Percentiles rank a stretch among this genome's conserved stretches.
Evolutionary conservation across 2,329 filamentous ascomycete species (phyloP).

Genomic region (Ascocoryne sarcoides): DNA sequence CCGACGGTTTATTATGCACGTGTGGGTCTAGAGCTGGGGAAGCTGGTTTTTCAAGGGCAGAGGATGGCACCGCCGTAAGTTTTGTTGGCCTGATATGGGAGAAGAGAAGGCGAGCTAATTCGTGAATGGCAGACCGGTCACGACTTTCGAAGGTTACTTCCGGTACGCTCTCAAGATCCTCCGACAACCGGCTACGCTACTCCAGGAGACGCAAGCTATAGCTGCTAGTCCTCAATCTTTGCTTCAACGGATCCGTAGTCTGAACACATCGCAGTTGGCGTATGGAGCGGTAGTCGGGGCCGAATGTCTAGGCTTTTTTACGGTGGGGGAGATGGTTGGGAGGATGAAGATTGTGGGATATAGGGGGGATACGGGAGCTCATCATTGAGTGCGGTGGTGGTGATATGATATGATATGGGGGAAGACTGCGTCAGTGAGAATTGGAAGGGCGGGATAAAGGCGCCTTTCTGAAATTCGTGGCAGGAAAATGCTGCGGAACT

Average conservation of each 20-base stretch:
- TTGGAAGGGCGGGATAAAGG: background rate
- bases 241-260: conserved; percentile 54
- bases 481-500: background rate
- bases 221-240: conserved; percentile 44
- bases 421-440: background rate
- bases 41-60: conserved; percentile 78
- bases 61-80: conserved; percentile 95
- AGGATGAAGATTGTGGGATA: conserved; percentile 94
- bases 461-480: background rate
- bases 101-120: conserved; percentile 6
- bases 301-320: conserved; percentile 94
- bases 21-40: conserved; percentile 79
- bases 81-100: background rate
- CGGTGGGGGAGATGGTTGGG: conserved; percentile 92
- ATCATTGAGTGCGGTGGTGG: conserved; percentile 39
- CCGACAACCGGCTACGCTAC: conserved; percentile 56
- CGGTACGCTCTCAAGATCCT: conserved; percentile 63
- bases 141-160: conserved; percentile 82
- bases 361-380: conserved; percentile 55
- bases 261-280: conserved; percentile 62
- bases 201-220: conserved; percentile 35
- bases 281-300: conserved; percentile 70
- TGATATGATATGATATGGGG: background rate
- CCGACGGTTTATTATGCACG: conserved; percentile 85
- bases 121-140: conserved; percentile 65